A percentile compares a stretch with the other conserved stretches of the same genome.
phyloP scores from a whole-genome alignment of 352 stramenopile species.

The Phytophthora citrophthora region DNA sequence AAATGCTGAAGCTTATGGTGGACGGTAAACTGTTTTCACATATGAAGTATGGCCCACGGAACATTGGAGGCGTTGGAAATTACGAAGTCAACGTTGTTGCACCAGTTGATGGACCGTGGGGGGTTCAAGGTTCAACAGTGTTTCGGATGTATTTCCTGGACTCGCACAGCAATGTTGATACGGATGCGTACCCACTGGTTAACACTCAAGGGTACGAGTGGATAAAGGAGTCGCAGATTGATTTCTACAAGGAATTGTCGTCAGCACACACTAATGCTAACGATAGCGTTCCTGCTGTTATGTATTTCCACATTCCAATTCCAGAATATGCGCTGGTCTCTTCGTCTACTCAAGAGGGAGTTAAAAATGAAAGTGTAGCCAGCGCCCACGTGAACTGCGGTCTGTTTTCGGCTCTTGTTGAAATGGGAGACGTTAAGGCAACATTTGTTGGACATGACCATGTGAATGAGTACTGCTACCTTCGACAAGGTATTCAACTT shows the following conservation, averaged over 20 bases:
- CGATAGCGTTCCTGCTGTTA: constrained; percentile 42
- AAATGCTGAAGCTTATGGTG: constrained; percentile 44
- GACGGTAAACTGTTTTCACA: constrained; percentile 51
- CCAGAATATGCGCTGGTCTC: constrained; percentile 47
- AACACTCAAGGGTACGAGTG: constrained; percentile 43
- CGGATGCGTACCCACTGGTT: constrained; percentile 29
- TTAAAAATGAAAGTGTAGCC: constrained; percentile 40
- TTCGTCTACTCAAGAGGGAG: constrained; percentile 20
- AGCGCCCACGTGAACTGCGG: constrained; percentile 37
- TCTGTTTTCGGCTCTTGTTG: constrained; percentile 50
- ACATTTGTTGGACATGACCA: constrained; percentile 69
- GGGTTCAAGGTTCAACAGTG: constrained; percentile 33
- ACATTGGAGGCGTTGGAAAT: constrained; percentile 68
- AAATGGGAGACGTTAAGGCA: constrained; percentile 64
- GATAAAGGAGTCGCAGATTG: constrained; percentile 57
- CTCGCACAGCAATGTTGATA: constrained; percentile 48
- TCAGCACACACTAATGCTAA: constrained; percentile 17
- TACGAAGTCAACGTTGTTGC: constrained; percentile 63
- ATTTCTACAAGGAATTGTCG: constrained; percentile 46
- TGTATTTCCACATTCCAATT: constrained; percentile 76
- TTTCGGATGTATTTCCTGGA: constrained; percentile 83
- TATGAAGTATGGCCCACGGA: constrained; percentile 47
- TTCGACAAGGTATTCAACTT: constrained; percentile 54
- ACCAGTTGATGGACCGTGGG: constrained; percentile 47
- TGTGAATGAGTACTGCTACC: constrained; percentile 67